Base-by-base conservation (phyloP, 139 green algal genomes). In the Mesostigma viride region DNA sequence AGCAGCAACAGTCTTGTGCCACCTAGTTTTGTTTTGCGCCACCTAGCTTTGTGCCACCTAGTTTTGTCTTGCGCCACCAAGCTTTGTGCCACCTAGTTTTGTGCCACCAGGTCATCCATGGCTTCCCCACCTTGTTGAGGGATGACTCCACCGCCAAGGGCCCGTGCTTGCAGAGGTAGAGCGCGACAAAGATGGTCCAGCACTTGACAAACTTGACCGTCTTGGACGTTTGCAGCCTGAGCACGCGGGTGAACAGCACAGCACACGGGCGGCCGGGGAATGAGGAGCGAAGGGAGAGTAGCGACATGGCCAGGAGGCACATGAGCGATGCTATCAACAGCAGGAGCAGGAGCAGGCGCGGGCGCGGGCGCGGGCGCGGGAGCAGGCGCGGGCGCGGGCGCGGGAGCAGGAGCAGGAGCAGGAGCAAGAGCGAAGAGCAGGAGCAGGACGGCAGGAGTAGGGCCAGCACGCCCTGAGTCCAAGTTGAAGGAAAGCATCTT, bases 151-250 rank as follows among this genome's bases (percentile, higher is more conserved):
- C 40, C 40, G 8, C 40, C 40, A 14, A 31, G 2, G 40, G 35
- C 8, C 69, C 69, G 34, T 77, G 30, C 47, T 75, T 75, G 26
- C 31, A 34, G 0, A 72, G 11, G 62, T 73, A 86, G 2, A 82
- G 58, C 5, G 85, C 62, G 32, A 90, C 34, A 79, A 94, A 95
- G 6, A 84, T 61, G 3, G 91, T 46, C 58, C 96, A 86, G 58
- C 72, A 71, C 33, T 77, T 75, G n/a, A 79, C 73, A 69, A 86
- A 94, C 74, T 90, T 91, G 24, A 74, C 28, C 0, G 85, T 95
- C n/a, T n/a, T n/a, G n/a, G n/a, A n/a, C n/a, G n/a, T n/a, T 44
- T 68, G 74, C 5, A 81, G 82, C 2, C 45, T 67, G 72, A 91
- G 82, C 64, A 91, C 71, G 28, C 77, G 66, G n/a, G 53, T n/a